These are phyloP conservation scores for Hylodesmum podocarpum DNA, from an alignment of 306 rosid species.

Conservation along the genomic window DNA sequence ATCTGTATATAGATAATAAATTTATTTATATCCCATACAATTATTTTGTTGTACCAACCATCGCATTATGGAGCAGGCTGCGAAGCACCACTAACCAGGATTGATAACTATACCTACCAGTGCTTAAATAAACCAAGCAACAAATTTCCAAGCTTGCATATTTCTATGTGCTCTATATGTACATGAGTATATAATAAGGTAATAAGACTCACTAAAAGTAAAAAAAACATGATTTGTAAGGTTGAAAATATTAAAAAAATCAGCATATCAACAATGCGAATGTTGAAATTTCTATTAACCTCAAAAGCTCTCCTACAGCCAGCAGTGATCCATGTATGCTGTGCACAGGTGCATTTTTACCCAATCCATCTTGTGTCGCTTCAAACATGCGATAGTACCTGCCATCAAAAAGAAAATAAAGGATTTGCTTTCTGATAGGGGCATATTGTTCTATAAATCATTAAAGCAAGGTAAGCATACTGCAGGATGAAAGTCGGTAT, in stretches of 20 bases:
- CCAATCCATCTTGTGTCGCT: constrained; percentile 96
- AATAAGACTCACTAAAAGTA: background rate
- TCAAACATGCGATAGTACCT: constrained; percentile 99
- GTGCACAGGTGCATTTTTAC: constrained; percentile 91
- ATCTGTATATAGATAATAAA: background rate
- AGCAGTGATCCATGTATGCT: constrained; percentile 98
- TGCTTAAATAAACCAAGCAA: constrained; percentile 13
- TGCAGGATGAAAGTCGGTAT: background rate
- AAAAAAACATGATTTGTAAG: background rate
- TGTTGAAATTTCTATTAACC: constrained; percentile 49
- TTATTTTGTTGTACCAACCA: background rate
- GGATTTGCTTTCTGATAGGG: background rate
- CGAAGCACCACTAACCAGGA: background rate
- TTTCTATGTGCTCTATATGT: background rate
- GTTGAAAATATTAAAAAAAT: constrained; percentile 1
- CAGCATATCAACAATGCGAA: constrained; percentile 22
- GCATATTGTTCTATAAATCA: background rate
- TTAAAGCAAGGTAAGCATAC: constrained; percentile 11
- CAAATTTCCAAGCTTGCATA: constrained; percentile 13
- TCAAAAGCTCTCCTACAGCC: constrained; percentile 99
- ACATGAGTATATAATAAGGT: background rate
- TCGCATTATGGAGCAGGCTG: background rate
- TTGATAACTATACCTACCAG: background rate
- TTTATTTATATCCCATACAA: background rate
- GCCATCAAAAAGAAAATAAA: constrained; percentile 28